These are phyloP conservation scores for Phytophthora gonapodyides DNA, from an alignment of 352 stramenopile genomes.

Conservation along the genomic window DNA sequence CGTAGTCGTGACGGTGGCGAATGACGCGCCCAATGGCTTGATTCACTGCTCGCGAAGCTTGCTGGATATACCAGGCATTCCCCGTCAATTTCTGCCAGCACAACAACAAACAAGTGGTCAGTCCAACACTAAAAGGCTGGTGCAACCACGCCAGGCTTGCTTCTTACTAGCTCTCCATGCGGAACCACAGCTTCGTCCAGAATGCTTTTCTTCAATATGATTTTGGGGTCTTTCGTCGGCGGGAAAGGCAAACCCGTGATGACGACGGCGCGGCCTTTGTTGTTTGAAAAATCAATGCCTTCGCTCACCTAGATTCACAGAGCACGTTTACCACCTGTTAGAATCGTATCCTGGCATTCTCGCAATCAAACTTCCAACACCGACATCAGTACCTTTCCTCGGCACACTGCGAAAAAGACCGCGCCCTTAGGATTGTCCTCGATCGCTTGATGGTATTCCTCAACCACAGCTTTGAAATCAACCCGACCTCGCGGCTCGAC, in stretches of 20 bases:
- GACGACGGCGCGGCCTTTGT: slow-evolving; percentile 97
- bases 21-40: slow-evolving; percentile 99
- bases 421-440: slow-evolving; percentile 81
- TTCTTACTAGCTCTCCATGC: slow-evolving; percentile 62
- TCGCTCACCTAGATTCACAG: slow-evolving; percentile 91
- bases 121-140: neutral
- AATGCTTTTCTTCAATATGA: slow-evolving; percentile 97
- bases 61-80: slow-evolving; percentile 99
- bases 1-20: slow-evolving; percentile 98
- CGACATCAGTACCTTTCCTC: slow-evolving; percentile 88
- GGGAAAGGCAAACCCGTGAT: slow-evolving; percentile 99
- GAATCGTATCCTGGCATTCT: too few relatives aligned
- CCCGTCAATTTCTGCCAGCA: slow-evolving; percentile 87
- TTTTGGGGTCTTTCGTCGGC: slow-evolving; percentile 96
- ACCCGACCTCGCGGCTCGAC: slow-evolving; percentile 71
- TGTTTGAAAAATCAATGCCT: slow-evolving; percentile 98
- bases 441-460: slow-evolving; percentile 84
- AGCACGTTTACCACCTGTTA: neutral
- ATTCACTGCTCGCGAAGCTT: slow-evolving; percentile 98
- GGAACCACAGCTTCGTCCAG: slow-evolving; percentile 84
- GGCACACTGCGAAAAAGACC: slow-evolving; percentile 98
- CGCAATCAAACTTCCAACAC: too few relatives aligned
- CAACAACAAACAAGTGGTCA: slow-evolving; percentile 6
- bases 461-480: slow-evolving; percentile 82
- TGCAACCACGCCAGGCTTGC: neutral